A percentile compares a stretch with the other conserved stretches of the same genome.
These are phyloP conservation scores for Penicillium polonicum DNA, from an alignment of 2,329 filamentous ascomycete genomes.

Conservation along the genomic window DNA sequence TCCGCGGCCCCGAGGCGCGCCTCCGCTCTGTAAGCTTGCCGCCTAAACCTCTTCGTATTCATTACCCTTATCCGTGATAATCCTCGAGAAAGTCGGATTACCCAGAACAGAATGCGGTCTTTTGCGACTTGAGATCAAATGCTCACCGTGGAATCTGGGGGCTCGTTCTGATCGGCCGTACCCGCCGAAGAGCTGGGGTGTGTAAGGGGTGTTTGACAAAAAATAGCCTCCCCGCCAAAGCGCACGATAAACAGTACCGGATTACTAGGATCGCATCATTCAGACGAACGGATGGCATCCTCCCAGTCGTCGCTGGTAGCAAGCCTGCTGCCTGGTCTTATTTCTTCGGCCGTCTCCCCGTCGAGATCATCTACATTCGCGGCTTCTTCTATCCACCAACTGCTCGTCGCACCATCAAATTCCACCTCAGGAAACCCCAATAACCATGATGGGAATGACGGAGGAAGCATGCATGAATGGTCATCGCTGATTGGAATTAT, in stretches of 20 bases:
- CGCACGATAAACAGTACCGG: background rate
- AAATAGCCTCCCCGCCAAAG: background rate
- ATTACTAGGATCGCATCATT: background rate
- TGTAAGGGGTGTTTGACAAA: conserved; percentile 6
- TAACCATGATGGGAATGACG: conserved; percentile 21
- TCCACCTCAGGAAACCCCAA: conserved; percentile 16
- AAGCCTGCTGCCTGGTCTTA: conserved; percentile 30
- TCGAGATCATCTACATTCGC: conserved; percentile 17
- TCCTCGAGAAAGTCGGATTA: background rate
- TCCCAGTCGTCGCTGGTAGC: conserved; percentile 29
- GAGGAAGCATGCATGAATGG: conserved; percentile 55
- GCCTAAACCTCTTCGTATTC: conserved; percentile 10
- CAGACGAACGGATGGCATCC: conserved; percentile 25
- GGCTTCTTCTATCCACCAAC: conserved; percentile 19
- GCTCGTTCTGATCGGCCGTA: conserved; percentile 10
- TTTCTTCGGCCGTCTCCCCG: conserved; percentile 25
- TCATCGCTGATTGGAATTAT: conserved; percentile 93
- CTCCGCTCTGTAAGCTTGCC: conserved; percentile 12
- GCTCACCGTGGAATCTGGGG: conserved; percentile 7
- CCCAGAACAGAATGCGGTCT: conserved; percentile 18
- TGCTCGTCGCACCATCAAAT: conserved; percentile 14
- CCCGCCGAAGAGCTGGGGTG: conserved; percentile 10
- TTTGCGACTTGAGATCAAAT: conserved; percentile 18
- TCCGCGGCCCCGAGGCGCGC: conserved; percentile 18
- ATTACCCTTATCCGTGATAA: conserved; percentile 2